Evolutionary conservation across 1,139 yeast species (phyloP), one percentile per base, ranked within the genome.

Genomic region (Pichia sp.): DNA sequence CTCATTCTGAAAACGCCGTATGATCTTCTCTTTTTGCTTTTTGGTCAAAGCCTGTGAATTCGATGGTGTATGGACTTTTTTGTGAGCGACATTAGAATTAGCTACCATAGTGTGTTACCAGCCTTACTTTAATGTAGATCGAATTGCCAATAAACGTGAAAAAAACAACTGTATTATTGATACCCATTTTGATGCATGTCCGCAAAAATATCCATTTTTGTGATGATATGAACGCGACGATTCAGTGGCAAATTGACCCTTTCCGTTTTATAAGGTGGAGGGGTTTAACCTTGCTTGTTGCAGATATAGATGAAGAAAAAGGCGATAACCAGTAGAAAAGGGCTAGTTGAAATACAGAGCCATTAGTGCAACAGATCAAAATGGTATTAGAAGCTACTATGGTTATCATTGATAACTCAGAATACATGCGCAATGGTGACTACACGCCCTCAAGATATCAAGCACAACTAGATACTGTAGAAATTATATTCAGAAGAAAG

Each of bases 321-420:
- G 23, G 23, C 23, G 23, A 19, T 19, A 19, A 19, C 23, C 23
- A 19, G 23, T 19, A 19, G 23, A 19, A 19, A 19, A 3, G 23
- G 23, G 23, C 23, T 19, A 19, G 23, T 19, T 19, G 23, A 19
- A 19, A 19, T 19, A 19, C 30, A 48, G 4, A 40, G 29, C 16
- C 23, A 48, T 13, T 10, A 29, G 30, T 15, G 40, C 23, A 5
- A 8, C 15, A 42, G 10, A 8, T 49, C 45, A 57, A 53, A 51
- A 90, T 90, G 97, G 97, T 86, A 62, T 82, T 92, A 67, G 98
- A 93, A 74, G 98, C 99, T 60, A 88, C 97, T 19, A 92, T 93
- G 89, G 82, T 93, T 62, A 90, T 90, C 65, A 82, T 93, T 67
- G 99, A 95, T 75, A 92, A 90, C 78, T 90, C 97, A 57, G 99